Percentiles rank a stretch among this genome's conserved stretches.
Evolutionary conservation across 2,329 filamentous ascomycete species (phyloP).

Genomic region (Pseudogymnoascus sp.): DNA sequence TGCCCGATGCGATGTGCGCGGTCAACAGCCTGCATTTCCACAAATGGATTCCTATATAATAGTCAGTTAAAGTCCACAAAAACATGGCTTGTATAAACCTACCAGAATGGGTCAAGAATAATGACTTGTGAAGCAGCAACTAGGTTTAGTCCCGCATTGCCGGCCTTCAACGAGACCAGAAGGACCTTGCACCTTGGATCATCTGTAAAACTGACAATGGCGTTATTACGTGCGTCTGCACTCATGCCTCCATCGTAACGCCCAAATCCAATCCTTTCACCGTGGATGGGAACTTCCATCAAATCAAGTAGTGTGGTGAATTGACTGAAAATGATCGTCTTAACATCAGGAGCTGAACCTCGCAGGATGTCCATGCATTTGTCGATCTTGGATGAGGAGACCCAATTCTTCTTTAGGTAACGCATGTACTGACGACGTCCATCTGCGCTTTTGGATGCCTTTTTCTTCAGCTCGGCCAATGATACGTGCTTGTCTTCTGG

Average conservation of each 20-base stretch:
- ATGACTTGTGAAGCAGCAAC: conserved; percentile 78
- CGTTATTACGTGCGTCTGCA: conserved; percentile 54
- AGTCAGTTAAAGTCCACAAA: not conserved
- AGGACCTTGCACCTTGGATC: conserved; percentile 56
- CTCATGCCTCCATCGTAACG: conserved; percentile 75
- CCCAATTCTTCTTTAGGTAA: conserved; percentile 64
- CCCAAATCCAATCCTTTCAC: conserved; percentile 41
- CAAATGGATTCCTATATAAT: conserved; percentile 58
- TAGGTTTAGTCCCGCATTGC: conserved; percentile 80
- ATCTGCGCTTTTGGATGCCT: conserved; percentile 52
- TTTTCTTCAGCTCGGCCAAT: conserved; percentile 58
- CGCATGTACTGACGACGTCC: conserved; percentile 63
- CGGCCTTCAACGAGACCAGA: conserved; percentile 71
- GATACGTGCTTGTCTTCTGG: conserved; percentile 34
- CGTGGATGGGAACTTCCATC: conserved; percentile 61
- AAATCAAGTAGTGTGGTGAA: conserved; percentile 74
- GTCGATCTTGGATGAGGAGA: conserved; percentile 62
- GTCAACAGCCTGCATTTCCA: conserved; percentile 88
- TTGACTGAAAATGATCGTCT: conserved; percentile 75
- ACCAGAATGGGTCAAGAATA: conserved; percentile 85
- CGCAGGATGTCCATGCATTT: conserved; percentile 18
- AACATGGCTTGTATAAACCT: not conserved
- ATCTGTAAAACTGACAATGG: conserved; percentile 58
- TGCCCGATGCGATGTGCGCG: conserved; percentile 86
- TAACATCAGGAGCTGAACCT: conserved; percentile 46